Evolutionary conservation across 177 flowering plant species (phyloP).

Genomic region (Vitis hybrid): DNA sequence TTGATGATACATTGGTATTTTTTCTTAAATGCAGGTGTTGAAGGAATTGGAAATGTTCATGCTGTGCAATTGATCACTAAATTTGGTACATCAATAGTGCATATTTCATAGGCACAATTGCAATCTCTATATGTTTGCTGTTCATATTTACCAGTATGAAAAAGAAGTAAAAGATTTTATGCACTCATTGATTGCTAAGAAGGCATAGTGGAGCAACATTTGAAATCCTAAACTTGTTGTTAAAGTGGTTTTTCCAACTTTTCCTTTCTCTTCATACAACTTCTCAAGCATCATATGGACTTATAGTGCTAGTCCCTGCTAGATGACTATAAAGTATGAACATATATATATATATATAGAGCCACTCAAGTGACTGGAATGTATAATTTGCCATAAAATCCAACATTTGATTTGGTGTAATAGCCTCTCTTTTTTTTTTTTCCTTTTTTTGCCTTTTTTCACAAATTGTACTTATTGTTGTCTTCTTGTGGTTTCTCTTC

Average conservation of each 20-base stretch:
- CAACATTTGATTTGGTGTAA: neutral
- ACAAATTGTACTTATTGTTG: neutral
- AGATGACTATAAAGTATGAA: neutral
- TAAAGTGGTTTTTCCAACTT: no score
- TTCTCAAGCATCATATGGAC: no score
- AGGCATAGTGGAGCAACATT: no score
- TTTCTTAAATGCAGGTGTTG: conserved; percentile 61
- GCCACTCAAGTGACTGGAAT: no score
- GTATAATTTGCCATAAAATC: neutral
- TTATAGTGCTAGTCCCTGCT: neutral
- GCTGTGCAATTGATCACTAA: conserved; percentile 71
- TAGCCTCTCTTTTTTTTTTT: neutral
- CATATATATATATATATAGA: no score
- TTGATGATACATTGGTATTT: neutral
- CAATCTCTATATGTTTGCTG: neutral
- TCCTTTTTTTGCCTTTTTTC: no score
- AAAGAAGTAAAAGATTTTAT: no score
- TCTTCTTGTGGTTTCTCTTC: neutral
- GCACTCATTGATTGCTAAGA: no score
- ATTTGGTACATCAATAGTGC: conserved; percentile 54
- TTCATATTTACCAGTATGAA: neutral
- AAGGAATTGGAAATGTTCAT: conserved; percentile 79
- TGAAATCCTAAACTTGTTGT: no score
- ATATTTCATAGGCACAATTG: neutral
- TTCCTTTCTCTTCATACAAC: no score